Percentiles rank a stretch among this genome's conserved stretches.
Conservation (phyloP, 1,139 yeast genomes). For the Pichia sp. region DNA sequence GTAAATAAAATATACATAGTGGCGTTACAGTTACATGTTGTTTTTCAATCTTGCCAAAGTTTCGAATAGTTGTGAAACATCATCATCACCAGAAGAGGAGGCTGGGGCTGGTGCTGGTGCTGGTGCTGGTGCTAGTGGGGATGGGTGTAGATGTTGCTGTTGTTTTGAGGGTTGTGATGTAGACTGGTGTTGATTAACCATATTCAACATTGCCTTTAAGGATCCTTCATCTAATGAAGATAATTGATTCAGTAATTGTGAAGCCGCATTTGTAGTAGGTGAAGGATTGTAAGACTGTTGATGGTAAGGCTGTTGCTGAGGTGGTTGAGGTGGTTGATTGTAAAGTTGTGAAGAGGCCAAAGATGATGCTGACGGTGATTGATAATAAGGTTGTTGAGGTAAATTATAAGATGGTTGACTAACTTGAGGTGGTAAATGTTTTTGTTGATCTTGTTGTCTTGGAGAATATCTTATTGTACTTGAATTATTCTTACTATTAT, state of each 20-base stretch:
- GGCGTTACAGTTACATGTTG: conserved; percentile 24
- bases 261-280: conserved; percentile 23
- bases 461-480: conserved; percentile 12
- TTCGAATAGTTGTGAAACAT: conserved; percentile 27
- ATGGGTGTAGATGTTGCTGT: conserved; percentile 11
- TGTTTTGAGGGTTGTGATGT: too few species aligned
- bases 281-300: conserved; percentile 23
- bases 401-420: neutral
- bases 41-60: conserved; percentile 32
- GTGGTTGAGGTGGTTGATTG: neutral
- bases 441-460: conserved; percentile 20
- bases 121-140: conserved; percentile 16
- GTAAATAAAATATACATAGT: neutral
- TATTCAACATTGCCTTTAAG: conserved; percentile 13
- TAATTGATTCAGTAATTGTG: conserved; percentile 29
- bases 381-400: neutral
- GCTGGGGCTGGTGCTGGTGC: conserved; percentile 1
- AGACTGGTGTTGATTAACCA: conserved; percentile 16
- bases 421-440: conserved; percentile 15
- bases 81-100: conserved; percentile 13
- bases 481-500: conserved; percentile 9
- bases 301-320: conserved; percentile 4
- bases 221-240: conserved; percentile 18
- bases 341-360: neutral
- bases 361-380: neutral